Evolutionary conservation across 2,329 filamentous ascomycete species (phyloP).

Genomic region (Penicillium thymicola): DNA sequence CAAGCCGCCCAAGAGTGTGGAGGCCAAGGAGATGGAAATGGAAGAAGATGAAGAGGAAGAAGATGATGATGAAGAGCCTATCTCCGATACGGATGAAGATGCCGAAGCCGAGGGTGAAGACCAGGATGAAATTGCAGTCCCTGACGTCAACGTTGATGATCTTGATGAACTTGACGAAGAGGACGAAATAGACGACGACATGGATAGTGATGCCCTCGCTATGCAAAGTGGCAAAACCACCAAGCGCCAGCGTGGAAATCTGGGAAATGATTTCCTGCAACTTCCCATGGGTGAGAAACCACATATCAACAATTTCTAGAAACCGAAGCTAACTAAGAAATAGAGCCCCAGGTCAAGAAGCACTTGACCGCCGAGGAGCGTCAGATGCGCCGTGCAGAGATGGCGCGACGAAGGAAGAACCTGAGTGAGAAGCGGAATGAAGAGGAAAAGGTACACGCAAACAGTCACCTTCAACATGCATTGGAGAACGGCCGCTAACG

Average conservation of each 20-base stretch:
- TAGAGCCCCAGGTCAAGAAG: constrained; percentile 69
- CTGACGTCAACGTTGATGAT: constrained; percentile 39
- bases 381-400: constrained; percentile 69
- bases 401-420: constrained; percentile 70
- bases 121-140: constrained; percentile 46
- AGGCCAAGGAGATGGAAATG: constrained; percentile 48
- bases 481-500: constrained; percentile 14
- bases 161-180: constrained; percentile 41
- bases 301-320: neutral
- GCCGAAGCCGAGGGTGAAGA: constrained; percentile 50
- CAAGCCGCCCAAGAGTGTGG: constrained; percentile 43
- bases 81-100: constrained; percentile 47
- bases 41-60: constrained; percentile 34
- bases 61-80: constrained; percentile 49
- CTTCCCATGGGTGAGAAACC: constrained; percentile 54
- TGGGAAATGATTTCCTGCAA: constrained; percentile 51
- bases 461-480: neutral
- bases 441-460: constrained; percentile 64
- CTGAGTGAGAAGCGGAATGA: constrained; percentile 74
- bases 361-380: constrained; percentile 70
- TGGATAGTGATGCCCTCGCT: constrained; percentile 44
- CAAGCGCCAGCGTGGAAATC: constrained; percentile 62
- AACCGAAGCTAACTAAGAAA: constrained; percentile 13
- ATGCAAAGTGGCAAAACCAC: constrained; percentile 64
- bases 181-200: constrained; percentile 43